Evolutionary conservation across 352 stramenopile species (phyloP), one percentile per base, ranked within the genome.

Genomic region (Globisporangium splendens): DNA sequence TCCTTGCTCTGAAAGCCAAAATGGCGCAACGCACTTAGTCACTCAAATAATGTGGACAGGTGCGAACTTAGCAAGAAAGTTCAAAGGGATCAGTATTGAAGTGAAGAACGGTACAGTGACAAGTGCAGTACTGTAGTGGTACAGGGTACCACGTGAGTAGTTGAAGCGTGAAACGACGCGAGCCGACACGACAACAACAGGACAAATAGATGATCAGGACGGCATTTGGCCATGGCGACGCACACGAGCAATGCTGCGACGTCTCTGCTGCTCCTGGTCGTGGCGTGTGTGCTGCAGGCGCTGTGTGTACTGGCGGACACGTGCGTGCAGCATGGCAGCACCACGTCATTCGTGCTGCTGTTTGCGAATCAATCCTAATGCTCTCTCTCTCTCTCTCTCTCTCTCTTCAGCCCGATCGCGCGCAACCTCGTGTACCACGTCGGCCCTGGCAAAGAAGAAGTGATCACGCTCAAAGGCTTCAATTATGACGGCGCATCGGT

Each of bases 381-480:
- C 24, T 17, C 53, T 18, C 5, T 20, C 7, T 35, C 31, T 8
- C 17, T 42, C 56, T 38, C 24, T 63, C 10, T 35, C 8, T 15
- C 38, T 63, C 3, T 35, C 6, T 13, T 33, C 50, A 88, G 72
- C 14, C 76, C 70, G 2, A 75, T 93, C 48, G 84, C 81, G 6
- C 78, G 78, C 35, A 80, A 91, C 54, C 62, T 90, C 31, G 74
- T 91, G 55, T 89, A 88, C 31, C 84, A 91, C 50, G 81, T 96
- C 2, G 64, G 79, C 17, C 71, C 77, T 31, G 85, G 77, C 20
- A 66, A 78, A 8, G 87, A 97, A 46, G 68, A 84, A 46, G 79
- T 96, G 18, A 66, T 97, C 53, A 77, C 75, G 54, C 70, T 97
- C 46, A 88, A 84, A 59, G 88, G 86, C 41, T 95, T 92, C 65